Evolutionary conservation across 805 yeast species (phyloP).

Genomic region (Lachancea quebecensis): DNA sequence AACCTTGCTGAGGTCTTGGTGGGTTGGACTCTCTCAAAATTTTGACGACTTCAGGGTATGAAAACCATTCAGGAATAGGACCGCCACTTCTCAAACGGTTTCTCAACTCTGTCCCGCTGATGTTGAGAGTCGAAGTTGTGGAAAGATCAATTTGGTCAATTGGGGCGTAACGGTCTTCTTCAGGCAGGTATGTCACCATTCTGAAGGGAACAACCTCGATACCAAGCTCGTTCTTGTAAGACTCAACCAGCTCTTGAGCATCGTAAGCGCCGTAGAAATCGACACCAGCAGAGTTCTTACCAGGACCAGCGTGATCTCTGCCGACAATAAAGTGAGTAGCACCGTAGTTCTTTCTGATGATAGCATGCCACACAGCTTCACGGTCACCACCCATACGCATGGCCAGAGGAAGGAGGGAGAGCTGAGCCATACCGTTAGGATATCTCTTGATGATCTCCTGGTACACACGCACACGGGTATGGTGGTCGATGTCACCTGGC

Average conservation of each 20-base stretch:
- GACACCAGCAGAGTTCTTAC: slow-evolving; percentile 76
- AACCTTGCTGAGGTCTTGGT: slow-evolving; percentile 85
- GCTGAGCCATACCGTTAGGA: slow-evolving; percentile 88
- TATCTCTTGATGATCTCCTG: slow-evolving; percentile 86
- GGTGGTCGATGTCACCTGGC: slow-evolving; percentile 97
- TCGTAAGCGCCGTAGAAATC: slow-evolving; percentile 97
- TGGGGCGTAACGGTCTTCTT: slow-evolving; percentile 91
- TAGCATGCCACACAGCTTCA: slow-evolving; percentile 98
- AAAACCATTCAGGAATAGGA: slow-evolving; percentile 93
- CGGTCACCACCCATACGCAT: slow-evolving; percentile 99
- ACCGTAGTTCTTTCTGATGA: slow-evolving; percentile 92
- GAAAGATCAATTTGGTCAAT: slow-evolving; percentile 76
- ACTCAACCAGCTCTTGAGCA: slow-evolving; percentile 82
- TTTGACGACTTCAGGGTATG: slow-evolving; percentile 91
- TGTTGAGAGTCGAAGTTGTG: slow-evolving; percentile 75
- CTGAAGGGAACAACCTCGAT: slow-evolving; percentile 93
- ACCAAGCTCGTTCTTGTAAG: slow-evolving; percentile 67
- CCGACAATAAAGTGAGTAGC: slow-evolving; percentile 97
- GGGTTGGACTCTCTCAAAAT: slow-evolving; percentile 90
- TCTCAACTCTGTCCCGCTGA: slow-evolving; percentile 92
- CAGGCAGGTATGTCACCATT: slow-evolving; percentile 94
- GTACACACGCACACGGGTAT: slow-evolving; percentile 93
- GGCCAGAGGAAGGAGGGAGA: slow-evolving; percentile 85
- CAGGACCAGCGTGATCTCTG: slow-evolving; percentile 98
- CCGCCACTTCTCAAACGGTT: slow-evolving; percentile 79